Evolutionary conservation across 1,284 basidiomycete genomes (phyloP), one percentile per base, ranked within the genome.

Genomic region (Thelephora terrestris): DNA sequence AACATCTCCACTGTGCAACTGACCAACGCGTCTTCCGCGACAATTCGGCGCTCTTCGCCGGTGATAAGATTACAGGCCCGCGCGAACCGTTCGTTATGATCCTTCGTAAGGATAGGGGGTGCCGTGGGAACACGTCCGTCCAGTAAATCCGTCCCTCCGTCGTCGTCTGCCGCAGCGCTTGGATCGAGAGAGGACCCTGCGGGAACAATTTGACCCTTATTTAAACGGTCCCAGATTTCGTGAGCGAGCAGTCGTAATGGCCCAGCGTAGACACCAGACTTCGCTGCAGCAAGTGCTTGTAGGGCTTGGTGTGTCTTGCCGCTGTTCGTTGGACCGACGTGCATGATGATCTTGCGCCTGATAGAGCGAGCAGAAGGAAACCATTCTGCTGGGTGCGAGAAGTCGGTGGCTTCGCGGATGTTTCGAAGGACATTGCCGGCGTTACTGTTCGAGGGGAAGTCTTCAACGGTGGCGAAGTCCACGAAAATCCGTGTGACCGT

Each of bases 241-340:
- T 97, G 89, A 0, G 95, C 96, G 25, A 99, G 80, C 40, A 99
- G 71, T 9, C 96, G 78, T 5, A 99, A 71, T 0, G 95, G 96
- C 0, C 94, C 93, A 0, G 91, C 91, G 58, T 97, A 99, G 1
- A 89, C 73, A 2, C 94, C 95, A 0, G 70, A 72, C 1, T 67
- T 59, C 0, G 92, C 82, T 1, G 79, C 77, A 1, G 91, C 88
- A 2, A 99, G 75, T 0, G 93, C 90, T 42, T 91, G 82, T 10
- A 99, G 72, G 0, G 94, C 95, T 58, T 87, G 85, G 63, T 98
- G 85, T 0, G 94, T 99, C 70, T 99, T 99, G 37, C 95, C 95
- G 51, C 89, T 92, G 68, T 99, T 99, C 29, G 95, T 99, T 0
- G 95, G 95, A 0, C 95, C 95, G 50, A 99, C 91, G 61, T 99